Evolutionary conservation across 78 protist genomes (phyloP).

Genomic region (Dictyostelium firmibasis): DNA sequence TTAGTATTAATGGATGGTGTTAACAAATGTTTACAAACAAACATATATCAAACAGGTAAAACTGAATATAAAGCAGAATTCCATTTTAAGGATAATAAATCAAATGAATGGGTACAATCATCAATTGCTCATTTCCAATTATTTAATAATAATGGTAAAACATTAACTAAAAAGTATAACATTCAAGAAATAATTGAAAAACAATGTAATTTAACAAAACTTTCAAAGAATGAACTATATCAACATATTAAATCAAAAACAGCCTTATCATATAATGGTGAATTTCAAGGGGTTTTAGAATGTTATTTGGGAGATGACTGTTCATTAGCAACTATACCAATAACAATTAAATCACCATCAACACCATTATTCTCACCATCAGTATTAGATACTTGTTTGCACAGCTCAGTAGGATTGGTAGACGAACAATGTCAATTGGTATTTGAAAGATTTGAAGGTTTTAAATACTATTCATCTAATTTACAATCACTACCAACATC

Average conservation of each 20-base stretch:
- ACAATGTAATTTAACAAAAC: not conserved
- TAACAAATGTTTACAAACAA: not conserved
- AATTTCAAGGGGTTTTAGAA: not conserved
- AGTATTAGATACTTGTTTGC: not conserved
- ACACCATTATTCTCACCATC: not conserved
- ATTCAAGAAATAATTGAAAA: not conserved
- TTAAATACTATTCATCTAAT: slow-evolving; percentile 4
- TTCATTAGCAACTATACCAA: not conserved
- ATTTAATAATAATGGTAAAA: not conserved
- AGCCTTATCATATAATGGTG: not conserved
- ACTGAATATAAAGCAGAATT: not conserved
- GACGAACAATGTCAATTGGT: not conserved
- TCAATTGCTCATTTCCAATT: not conserved
- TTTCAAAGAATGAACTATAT: not conserved
- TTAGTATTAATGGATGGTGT: not conserved
- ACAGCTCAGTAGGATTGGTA: not conserved
- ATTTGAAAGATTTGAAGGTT: not conserved
- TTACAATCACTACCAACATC: not conserved
- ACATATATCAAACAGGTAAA: not conserved
- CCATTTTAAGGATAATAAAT: not conserved
- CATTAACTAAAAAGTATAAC: not conserved
- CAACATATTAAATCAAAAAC: not conserved
- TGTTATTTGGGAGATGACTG: not conserved
- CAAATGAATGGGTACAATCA: not conserved
- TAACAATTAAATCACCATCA: slow-evolving; percentile 5